Evolutionary conservation across 805 yeast genomes (phyloP).

Genomic region (Hanseniaspora occidentalis): DNA sequence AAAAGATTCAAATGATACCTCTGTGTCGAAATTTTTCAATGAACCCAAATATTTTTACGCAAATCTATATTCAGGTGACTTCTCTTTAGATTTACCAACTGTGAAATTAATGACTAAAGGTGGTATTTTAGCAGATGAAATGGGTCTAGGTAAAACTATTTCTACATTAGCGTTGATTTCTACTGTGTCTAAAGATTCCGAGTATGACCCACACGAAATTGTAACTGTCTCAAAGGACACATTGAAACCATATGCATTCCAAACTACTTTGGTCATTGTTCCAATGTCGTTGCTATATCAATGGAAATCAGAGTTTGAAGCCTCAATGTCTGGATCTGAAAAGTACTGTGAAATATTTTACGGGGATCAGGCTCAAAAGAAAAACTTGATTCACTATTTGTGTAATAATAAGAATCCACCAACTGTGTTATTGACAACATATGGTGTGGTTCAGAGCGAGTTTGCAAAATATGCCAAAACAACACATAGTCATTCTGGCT

Average conservation of each 20-base stretch:
- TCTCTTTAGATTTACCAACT: slow-evolving; percentile 55
- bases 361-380: slow-evolving; percentile 42
- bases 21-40: slow-evolving; percentile 2
- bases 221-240: slow-evolving; percentile 6
- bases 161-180: slow-evolving; percentile 67
- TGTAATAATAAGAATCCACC: slow-evolving; percentile 39
- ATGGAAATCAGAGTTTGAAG: slow-evolving; percentile 74
- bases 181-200: slow-evolving; percentile 43
- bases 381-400: slow-evolving; percentile 35
- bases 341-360: slow-evolving; percentile 54
- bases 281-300: slow-evolving; percentile 89
- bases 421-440: slow-evolving; percentile 66
- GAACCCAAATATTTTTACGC: slow-evolving; percentile 43
- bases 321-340: slow-evolving; percentile 36
- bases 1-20: not conserved
- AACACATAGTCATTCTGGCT: slow-evolving; percentile 29
- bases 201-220: slow-evolving; percentile 7
- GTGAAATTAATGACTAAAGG: slow-evolving; percentile 46
- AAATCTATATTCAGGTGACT: slow-evolving; percentile 69
- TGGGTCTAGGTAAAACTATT: slow-evolving; percentile 93
- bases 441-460: slow-evolving; percentile 77
- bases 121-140: slow-evolving; percentile 89
- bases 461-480: slow-evolving; percentile 35
- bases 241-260: slow-evolving; percentile 40
- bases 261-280: slow-evolving; percentile 67